These are phyloP conservation scores for Lachnum nothofagi DNA, from an alignment of 2,329 filamentous ascomycete species.

Conservation along the genomic window DNA sequence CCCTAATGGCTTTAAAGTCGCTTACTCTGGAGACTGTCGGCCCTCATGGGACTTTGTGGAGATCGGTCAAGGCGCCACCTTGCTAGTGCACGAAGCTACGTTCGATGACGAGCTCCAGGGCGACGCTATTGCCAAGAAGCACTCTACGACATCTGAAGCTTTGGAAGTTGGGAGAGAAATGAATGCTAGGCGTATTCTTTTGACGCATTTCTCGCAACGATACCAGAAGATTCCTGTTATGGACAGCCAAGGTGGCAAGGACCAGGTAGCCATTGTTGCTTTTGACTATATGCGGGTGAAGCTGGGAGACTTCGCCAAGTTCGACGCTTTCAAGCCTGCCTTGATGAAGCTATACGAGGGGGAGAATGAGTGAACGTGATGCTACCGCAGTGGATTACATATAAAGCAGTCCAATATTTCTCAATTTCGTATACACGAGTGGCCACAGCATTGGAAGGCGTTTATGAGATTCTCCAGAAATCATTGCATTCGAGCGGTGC, in stretches of 20 bases:
- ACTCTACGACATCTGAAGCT: slow-evolving; percentile 84
- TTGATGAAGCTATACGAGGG: slow-evolving; percentile 52
- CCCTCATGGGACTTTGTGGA: slow-evolving; percentile 64
- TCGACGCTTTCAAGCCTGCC: slow-evolving; percentile 58
- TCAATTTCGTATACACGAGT: not conserved
- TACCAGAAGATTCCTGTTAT: slow-evolving; percentile 52
- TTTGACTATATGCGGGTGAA: slow-evolving; percentile 76
- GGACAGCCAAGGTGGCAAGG: slow-evolving; percentile 38
- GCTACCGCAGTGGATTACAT: not conserved
- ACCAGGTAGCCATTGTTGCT: slow-evolving; percentile 64
- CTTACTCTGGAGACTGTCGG: slow-evolving; percentile 91
- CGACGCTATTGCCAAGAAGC: slow-evolving; percentile 82
- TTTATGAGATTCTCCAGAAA: not conserved
- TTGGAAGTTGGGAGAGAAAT: slow-evolving; percentile 71
- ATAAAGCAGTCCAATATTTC: not conserved
- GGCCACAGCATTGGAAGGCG: not conserved
- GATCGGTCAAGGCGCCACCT: slow-evolving; percentile 69
- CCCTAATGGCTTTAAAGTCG: slow-evolving; percentile 74
- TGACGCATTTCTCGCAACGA: slow-evolving; percentile 93
- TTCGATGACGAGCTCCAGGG: slow-evolving; percentile 79
- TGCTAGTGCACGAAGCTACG: slow-evolving; percentile 92
- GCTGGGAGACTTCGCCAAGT: slow-evolving; percentile 63
- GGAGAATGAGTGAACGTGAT: slow-evolving; percentile 12
- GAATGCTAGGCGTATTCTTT: slow-evolving; percentile 70
- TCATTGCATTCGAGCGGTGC: not conserved